These are phyloP conservation scores for Fusarium sp. DNA, from an alignment of 2,329 filamentous ascomycete species.

Conservation along the genomic window DNA sequence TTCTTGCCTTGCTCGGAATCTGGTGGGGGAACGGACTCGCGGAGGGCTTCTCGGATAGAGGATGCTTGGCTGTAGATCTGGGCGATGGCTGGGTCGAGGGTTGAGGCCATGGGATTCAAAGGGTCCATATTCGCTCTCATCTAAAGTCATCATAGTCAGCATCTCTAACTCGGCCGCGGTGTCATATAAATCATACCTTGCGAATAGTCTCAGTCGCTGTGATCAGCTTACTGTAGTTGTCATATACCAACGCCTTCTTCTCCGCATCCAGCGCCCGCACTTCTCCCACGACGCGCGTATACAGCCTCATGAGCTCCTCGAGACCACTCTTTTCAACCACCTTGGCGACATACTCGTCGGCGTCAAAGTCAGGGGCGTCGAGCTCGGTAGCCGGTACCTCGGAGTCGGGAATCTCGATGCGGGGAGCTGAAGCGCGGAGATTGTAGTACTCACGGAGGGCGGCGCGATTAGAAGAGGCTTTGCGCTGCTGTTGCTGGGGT, in stretches of 20 bases:
- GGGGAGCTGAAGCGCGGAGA: slow-evolving; percentile 61
- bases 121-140: slow-evolving; percentile 87
- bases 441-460: slow-evolving; percentile 97
- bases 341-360: slow-evolving; percentile 72
- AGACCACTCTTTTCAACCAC: slow-evolving; percentile 72
- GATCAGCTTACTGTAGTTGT: slow-evolving; percentile 98
- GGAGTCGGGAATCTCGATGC: slow-evolving; percentile 60
- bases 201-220: slow-evolving; percentile 96
- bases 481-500: slow-evolving; percentile 43
- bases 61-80: slow-evolving; percentile 75
- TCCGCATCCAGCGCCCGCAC: slow-evolving; percentile 92
- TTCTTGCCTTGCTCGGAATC: slow-evolving; percentile 53
- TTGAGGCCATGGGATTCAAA: slow-evolving; percentile 77
- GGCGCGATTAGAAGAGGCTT: slow-evolving; percentile 75
- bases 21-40: slow-evolving; percentile 60
- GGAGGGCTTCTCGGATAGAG: slow-evolving; percentile 64
- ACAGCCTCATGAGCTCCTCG: slow-evolving; percentile 75
- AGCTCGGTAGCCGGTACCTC: slow-evolving; percentile 76
- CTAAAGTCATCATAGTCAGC: slow-evolving; percentile 47
- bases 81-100: slow-evolving; percentile 76
- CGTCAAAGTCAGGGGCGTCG: slow-evolving; percentile 77
- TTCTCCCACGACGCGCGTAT: slow-evolving; percentile 79
- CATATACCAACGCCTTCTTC: slow-evolving; percentile 96
- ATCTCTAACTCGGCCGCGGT: too few relatives aligned
- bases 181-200: slow-evolving; percentile 59